Evolutionary conservation across 192 early-diverging fungal genomes (phyloP).

Genomic region (Funneliformis geosporum): DNA sequence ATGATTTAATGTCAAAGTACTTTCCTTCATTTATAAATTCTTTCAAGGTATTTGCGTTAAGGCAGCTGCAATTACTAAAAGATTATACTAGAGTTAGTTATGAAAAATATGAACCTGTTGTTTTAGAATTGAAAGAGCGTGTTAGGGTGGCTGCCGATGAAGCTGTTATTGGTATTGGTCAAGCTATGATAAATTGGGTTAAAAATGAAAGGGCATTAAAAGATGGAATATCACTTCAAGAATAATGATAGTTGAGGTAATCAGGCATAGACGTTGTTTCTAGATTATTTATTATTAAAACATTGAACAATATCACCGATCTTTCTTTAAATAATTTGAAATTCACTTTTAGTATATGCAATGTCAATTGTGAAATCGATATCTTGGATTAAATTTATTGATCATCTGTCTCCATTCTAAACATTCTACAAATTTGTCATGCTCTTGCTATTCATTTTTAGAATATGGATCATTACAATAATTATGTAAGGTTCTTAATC

Average conservation of each 20-base stretch:
- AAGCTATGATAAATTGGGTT: conserved; percentile 28
- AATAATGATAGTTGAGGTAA: background rate
- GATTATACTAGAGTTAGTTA: background rate
- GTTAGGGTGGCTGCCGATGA: background rate
- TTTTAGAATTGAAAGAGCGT: background rate
- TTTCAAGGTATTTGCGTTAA: background rate
- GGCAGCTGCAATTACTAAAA: background rate
- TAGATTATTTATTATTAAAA: no score
- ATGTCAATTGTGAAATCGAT: no score
- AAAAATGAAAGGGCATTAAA: conserved; percentile 25
- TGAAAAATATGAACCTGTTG: background rate
- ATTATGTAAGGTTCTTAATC: no score
- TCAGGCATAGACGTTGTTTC: no score
- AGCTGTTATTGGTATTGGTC: conserved; percentile 10
- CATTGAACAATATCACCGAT: no score
- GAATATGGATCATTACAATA: no score
- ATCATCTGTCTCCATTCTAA: no score
- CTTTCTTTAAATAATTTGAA: no score
- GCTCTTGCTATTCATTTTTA: no score
- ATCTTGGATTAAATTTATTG: no score
- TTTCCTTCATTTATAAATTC: background rate
- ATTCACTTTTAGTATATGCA: no score
- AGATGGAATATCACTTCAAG: background rate
- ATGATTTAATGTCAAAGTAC: background rate
- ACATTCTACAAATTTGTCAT: no score